Conservation (phyloP, 2,329 filamentous ascomycete genomes). For the Alternaria ventricosa region DNA sequence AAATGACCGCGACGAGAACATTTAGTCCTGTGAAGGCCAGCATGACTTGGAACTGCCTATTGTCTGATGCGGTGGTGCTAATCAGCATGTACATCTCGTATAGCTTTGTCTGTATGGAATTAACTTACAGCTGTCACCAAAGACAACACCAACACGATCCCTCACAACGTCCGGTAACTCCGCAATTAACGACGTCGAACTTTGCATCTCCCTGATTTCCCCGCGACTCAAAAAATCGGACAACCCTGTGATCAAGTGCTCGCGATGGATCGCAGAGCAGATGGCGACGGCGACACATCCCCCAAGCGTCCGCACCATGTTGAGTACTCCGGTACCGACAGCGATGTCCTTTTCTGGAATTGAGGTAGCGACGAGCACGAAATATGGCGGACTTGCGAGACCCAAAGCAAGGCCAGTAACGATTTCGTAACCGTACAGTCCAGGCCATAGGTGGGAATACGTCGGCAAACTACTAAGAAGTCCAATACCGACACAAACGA, state of each 20-base stretch:
- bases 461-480: constrained; percentile 37
- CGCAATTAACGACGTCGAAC: constrained; percentile 21
- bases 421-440: constrained; percentile 38
- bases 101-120: not conserved
- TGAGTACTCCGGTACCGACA: constrained; percentile 38
- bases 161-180: constrained; percentile 23
- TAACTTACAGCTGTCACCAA: constrained; percentile 30
- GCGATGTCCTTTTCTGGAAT: constrained; percentile 34
- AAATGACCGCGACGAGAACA: constrained; percentile 25
- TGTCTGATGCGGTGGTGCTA: constrained; percentile 12
- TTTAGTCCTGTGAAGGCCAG: constrained; percentile 35
- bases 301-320: constrained; percentile 42
- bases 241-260: constrained; percentile 20
- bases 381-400: constrained; percentile 35
- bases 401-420: constrained; percentile 38
- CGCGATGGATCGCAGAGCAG: constrained; percentile 38
- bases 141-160: constrained; percentile 28
- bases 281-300: constrained; percentile 42
- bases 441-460: constrained; percentile 19
- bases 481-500: constrained; percentile 34
- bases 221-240: constrained; percentile 26
- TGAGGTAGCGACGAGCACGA: constrained; percentile 31
- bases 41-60: constrained; percentile 41
- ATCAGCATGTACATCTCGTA: not conserved
- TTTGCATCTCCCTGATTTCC: constrained; percentile 29